These are phyloP conservation scores for Anisogramma anomala DNA, from an alignment of 2,329 filamentous ascomycete genomes.

Conservation along the genomic window DNA sequence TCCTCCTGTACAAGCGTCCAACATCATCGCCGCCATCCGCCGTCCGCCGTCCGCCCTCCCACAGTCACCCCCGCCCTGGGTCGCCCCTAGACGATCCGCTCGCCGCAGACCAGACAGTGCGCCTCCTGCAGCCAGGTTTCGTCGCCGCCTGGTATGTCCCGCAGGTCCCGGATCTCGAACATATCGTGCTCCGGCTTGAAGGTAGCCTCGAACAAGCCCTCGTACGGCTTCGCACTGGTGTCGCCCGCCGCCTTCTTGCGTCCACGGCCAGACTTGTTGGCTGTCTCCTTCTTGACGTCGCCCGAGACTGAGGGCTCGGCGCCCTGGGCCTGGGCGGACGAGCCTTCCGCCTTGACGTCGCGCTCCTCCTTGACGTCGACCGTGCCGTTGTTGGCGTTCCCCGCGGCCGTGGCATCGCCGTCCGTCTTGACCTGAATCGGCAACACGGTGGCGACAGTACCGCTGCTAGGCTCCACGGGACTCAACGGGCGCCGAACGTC, in stretches of 20 bases:
- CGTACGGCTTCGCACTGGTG: slow-evolving; percentile 33
- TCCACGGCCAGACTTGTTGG: slow-evolving; percentile 18
- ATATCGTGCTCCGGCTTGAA: slow-evolving; percentile 35
- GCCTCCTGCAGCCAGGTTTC: slow-evolving; percentile 43
- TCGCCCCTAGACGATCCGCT: slow-evolving; percentile 30
- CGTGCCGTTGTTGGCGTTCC: slow-evolving; percentile 23
- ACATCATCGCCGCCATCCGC: too few species aligned
- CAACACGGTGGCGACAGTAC: slow-evolving; percentile 33
- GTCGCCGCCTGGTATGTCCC: slow-evolving; percentile 36
- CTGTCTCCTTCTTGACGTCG: slow-evolving; percentile 13
- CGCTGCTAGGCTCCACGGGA: slow-evolving; percentile 38
- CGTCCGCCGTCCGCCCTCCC: too few species aligned
- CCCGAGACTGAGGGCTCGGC: slow-evolving; percentile 18
- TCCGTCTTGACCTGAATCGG: slow-evolving; percentile 42
- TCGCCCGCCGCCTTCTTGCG: slow-evolving; percentile 27
- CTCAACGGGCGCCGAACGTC: slow-evolving; percentile 36
- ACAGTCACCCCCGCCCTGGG: too few species aligned
- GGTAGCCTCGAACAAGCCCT: slow-evolving; percentile 39
- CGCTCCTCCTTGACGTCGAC: slow-evolving; percentile 26
- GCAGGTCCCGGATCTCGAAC: slow-evolving; percentile 41
- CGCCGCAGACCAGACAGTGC: slow-evolving; percentile 38
- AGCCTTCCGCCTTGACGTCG: slow-evolving; percentile 14
- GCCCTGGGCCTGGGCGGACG: slow-evolving; percentile 9
- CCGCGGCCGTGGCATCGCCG: slow-evolving; percentile 26
- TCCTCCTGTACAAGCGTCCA: too few species aligned